Conservation (phyloP, 148 eudicot species). For the Persicaria tinctoria region DNA sequence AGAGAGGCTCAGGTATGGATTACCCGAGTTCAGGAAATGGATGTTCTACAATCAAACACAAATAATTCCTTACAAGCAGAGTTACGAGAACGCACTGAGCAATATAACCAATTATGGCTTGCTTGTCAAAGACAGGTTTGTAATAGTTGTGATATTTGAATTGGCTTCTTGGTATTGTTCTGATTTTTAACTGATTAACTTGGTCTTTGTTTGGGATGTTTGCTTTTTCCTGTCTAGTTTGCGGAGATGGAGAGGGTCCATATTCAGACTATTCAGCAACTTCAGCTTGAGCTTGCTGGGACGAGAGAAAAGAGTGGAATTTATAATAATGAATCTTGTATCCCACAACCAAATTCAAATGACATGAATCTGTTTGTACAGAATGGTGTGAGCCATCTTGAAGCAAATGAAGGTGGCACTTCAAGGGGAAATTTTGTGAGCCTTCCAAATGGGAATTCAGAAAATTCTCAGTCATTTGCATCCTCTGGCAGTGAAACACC, state of each 20-base stretch:
- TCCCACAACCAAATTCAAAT: slow-evolving; percentile 32
- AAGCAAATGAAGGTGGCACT: slow-evolving; percentile 39
- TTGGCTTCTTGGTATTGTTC: background rate
- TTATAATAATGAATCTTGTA: slow-evolving; percentile 34
- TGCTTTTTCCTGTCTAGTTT: slow-evolving; percentile 38
- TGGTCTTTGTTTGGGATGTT: background rate
- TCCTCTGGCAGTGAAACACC: slow-evolving; percentile 32
- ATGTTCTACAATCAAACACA: slow-evolving; percentile 62
- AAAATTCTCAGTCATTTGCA: slow-evolving; percentile 36
- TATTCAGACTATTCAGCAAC: slow-evolving; percentile 66
- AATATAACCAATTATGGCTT: slow-evolving; percentile 79
- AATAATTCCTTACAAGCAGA: slow-evolving; percentile 65
- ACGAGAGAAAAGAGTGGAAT: slow-evolving; percentile 49
- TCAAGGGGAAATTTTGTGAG: slow-evolving; percentile 29
- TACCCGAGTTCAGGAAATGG: slow-evolving; percentile 74
- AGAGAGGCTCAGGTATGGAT: slow-evolving; percentile 93
- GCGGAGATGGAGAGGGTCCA: slow-evolving; percentile 87
- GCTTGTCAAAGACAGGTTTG: slow-evolving; percentile 83
- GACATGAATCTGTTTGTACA: slow-evolving; percentile 47
- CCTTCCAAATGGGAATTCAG: slow-evolving; percentile 51
- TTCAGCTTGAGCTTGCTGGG: slow-evolving; percentile 69
- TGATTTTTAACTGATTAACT: background rate
- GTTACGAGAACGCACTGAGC: slow-evolving; percentile 76
- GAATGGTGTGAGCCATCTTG: slow-evolving; percentile 44
- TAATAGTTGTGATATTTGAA: background rate